Evolutionary conservation across 2,329 filamentous ascomycete genomes (phyloP), one percentile per base, ranked within the genome.

Genomic region (Meredithiella fracta): DNA sequence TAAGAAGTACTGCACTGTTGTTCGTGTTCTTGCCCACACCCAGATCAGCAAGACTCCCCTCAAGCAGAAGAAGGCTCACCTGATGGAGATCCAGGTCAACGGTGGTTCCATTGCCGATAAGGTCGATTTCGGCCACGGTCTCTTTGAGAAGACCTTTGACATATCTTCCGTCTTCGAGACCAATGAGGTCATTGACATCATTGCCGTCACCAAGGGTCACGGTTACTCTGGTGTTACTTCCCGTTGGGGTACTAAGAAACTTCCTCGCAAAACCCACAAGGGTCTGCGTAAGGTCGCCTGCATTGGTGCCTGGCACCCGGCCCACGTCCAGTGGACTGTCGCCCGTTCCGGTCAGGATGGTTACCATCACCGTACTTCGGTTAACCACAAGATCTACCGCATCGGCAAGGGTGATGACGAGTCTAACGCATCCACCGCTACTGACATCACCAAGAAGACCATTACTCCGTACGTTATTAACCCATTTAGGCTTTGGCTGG

Each of bases 41-140:
- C 92, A 98, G 79, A 90, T 97, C 82, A 83, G 85, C 83, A 91
- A 94, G 85, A 97, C 92, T 61, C 91, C 92, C 63, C 85, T 98
- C 74, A 97, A 96, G 86, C 92, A 98, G 82, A 98, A 98, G 90
- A 98, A 97, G 87, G 91, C 92, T 68, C 92, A 98, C 76, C 82
- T 98, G 66, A 98, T 98, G 92, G 92, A 98, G 80, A 89, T 98
- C 73, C 92, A 98, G 80, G 76, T 98, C 83, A 98, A 98, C 80
- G 92, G 92, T 74, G 92, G 92, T 69, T 88, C 84, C 74, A 70
- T 96, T 65, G 79, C 88, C 70, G 89, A 97, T 76, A 98, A 98
- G 87, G 89, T 98, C 69, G 83, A 88, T 62, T 97, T 94, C 75
- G 90, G 84, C 68, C 82, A 90, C 73, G 86, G 84, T 69, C 85